Conservation (phyloP, 1,284 basidiomycete genomes). For the Cystobasidiaceae sp. region DNA sequence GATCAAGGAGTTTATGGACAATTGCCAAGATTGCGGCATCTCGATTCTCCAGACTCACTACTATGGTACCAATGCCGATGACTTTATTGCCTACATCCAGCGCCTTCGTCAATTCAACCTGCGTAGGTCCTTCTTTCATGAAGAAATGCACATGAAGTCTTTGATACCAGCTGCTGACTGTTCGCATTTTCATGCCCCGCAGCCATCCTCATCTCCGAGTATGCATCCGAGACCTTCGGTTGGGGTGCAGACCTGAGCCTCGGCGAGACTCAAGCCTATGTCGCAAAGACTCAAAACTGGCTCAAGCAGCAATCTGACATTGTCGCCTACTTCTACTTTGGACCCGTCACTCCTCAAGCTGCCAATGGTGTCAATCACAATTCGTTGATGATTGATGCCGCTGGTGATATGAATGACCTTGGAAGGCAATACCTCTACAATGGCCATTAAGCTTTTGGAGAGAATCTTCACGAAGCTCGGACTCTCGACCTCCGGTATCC, state of each 20-base stretch:
- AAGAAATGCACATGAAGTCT: background rate
- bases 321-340: constrained; percentile 29
- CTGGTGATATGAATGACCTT: constrained; percentile 19
- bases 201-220: constrained; percentile 31
- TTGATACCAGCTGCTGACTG: background rate
- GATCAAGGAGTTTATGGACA: constrained; percentile 26
- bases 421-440: constrained; percentile 22
- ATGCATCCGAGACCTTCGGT: constrained; percentile 27
- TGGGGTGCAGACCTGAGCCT: constrained; percentile 8
- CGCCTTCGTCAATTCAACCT: constrained; percentile 2
- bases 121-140: background rate
- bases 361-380: constrained; percentile 25
- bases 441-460: background rate
- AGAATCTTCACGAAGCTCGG: too few relatives aligned
- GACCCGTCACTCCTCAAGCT: constrained; percentile 12
- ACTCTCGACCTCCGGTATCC: background rate
- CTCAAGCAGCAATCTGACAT: constrained; percentile 15
- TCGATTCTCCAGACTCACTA: constrained; percentile 22
- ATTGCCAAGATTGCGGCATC: constrained; percentile 21
- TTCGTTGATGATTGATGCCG: constrained; percentile 11
- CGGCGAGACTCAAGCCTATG: constrained; percentile 12
- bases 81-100: constrained; percentile 29
- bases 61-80: constrained; percentile 29
- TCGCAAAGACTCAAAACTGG: constrained; percentile 26
- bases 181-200: background rate